Evolutionary conservation across 352 stramenopile genomes (phyloP).

Genomic region (Peronospora farinosa): DNA sequence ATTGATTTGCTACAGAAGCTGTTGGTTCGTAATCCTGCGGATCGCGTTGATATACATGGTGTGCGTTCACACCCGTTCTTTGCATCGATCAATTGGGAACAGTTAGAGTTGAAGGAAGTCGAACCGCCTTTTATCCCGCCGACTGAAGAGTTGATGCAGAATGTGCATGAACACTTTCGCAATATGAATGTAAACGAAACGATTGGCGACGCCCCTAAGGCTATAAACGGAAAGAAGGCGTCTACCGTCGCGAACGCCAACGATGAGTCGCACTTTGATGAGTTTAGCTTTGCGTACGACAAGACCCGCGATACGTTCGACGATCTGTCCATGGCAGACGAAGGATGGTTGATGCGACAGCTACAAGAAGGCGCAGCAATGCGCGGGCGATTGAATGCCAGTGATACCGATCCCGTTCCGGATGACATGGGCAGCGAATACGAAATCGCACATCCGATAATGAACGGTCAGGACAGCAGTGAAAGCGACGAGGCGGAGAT

Average conservation of each 20-base stretch:
- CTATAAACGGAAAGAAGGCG: constrained; percentile 53
- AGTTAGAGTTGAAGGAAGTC: constrained; percentile 73
- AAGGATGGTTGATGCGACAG: constrained; percentile 78
- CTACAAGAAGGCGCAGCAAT: constrained; percentile 68
- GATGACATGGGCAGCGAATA: constrained; percentile 60
- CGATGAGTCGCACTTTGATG: constrained; percentile 78
- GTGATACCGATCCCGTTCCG: constrained; percentile 42
- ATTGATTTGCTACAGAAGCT: constrained; percentile 74
- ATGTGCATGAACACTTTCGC: constrained; percentile 83
- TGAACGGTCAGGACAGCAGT: constrained; percentile 58
- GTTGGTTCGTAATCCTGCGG: constrained; percentile 60
- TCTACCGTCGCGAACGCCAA: constrained; percentile 34
- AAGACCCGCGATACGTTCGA: constrained; percentile 70
- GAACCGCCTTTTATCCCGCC: constrained; percentile 75
- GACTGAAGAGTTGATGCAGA: constrained; percentile 78
- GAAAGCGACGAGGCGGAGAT: constrained; percentile 59
- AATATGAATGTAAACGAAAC: constrained; percentile 87
- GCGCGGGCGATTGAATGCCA: constrained; percentile 59
- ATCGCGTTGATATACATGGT: constrained; percentile 56
- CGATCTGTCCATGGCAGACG: constrained; percentile 72
- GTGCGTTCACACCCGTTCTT: constrained; percentile 74
- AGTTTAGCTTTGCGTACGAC: constrained; percentile 86
- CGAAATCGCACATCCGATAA: constrained; percentile 33
- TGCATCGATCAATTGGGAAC: constrained; percentile 55
- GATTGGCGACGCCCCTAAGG: constrained; percentile 60